Conservation (phyloP, 441 rosid species). For the Erodium trifolium region DNA sequence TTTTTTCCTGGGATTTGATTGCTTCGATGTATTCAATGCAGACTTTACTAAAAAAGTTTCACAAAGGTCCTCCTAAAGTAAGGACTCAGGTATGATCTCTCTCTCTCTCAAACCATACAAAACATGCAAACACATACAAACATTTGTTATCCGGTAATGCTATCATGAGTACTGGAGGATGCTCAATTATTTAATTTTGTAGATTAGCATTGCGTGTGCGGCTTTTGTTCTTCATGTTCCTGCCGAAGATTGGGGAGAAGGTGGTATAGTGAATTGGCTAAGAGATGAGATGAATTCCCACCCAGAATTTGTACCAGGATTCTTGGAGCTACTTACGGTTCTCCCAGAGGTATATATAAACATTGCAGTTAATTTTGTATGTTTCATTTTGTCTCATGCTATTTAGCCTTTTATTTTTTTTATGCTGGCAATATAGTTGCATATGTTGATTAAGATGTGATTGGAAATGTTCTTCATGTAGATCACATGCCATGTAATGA, state of each 20-base stretch:
- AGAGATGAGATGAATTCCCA: constrained; percentile 85
- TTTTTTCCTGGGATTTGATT: constrained; percentile 22
- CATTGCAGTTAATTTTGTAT: constrained; percentile 50
- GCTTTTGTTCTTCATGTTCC: constrained; percentile 97
- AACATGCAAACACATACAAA: not conserved
- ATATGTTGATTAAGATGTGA: constrained; percentile 1
- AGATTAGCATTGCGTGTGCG: constrained; percentile 98
- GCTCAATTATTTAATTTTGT: constrained; percentile 25
- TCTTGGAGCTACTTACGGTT: constrained; percentile 90
- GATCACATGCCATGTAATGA: not conserved
- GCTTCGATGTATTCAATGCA: constrained; percentile 35
- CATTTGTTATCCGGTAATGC: not conserved
- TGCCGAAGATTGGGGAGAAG: constrained; percentile 92
- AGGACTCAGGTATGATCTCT: constrained; percentile 18
- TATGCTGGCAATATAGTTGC: not conserved
- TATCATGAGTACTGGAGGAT: not conserved
- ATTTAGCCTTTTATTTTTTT: not conserved
- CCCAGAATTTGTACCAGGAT: constrained; percentile 92
- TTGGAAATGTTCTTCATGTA: not conserved
- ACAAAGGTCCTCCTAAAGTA: constrained; percentile 91
- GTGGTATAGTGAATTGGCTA: constrained; percentile 89
- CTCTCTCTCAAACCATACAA: too few species aligned
- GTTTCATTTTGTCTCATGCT: not conserved
- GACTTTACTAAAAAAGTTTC: constrained; percentile 85
- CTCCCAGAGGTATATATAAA: constrained; percentile 73